Evolutionary conservation across 176 grass and related monocot genomes (phyloP).

Genomic region (Triticum timopheevii): DNA sequence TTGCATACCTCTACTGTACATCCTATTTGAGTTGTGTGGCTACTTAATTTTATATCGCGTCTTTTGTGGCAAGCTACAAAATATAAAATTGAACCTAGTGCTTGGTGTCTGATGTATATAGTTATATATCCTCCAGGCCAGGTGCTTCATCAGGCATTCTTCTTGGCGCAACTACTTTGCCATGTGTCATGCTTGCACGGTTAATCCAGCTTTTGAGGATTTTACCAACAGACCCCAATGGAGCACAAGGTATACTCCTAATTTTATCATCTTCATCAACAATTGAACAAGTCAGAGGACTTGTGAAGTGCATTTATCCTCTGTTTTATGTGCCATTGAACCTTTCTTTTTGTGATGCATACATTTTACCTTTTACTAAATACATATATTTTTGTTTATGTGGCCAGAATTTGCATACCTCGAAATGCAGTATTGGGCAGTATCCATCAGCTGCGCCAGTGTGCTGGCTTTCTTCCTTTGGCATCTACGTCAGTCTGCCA

Average conservation of each 20-base stretch:
- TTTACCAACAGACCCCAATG: conserved; percentile 45
- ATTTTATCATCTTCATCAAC: background rate
- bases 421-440: conserved; percentile 83
- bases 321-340: background rate
- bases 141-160: conserved; percentile 93
- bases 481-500: conserved; percentile 42
- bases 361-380: conserved; percentile 11
- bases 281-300: background rate
- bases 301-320: background rate
- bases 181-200: conserved; percentile 84
- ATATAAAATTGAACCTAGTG: background rate
- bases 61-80: background rate
- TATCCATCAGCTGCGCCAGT: conserved; percentile 59
- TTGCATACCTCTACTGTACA: background rate
- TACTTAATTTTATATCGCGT: background rate
- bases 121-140: conserved; percentile 45
- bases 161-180: conserved; percentile 82
- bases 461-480: conserved; percentile 73
- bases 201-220: conserved; percentile 76
- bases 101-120: background rate
- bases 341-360: background rate
- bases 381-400: background rate
- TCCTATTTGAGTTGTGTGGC: background rate
- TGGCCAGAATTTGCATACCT: conserved; percentile 65
- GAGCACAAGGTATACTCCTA: conserved; percentile 45